phyloP scores from a whole-genome alignment of 176 grass and related monocot species.

The Bromus sterilis region DNA sequence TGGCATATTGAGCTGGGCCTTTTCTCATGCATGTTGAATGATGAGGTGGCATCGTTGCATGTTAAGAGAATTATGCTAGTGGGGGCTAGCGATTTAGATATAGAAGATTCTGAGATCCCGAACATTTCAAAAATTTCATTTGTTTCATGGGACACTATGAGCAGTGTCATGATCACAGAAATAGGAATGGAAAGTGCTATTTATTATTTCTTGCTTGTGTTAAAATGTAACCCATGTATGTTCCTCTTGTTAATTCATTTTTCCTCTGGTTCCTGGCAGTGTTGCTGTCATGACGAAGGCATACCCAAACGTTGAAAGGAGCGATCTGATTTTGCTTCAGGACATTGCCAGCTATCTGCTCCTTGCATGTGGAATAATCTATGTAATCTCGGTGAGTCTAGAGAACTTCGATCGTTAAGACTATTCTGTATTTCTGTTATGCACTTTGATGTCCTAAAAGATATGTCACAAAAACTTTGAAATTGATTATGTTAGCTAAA shows the following conservation, averaged over 20 bases:
- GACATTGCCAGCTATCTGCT: constrained; percentile 91
- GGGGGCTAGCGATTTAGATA: too few relatives aligned
- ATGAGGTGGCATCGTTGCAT: too few relatives aligned
- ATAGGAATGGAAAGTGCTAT: neutral
- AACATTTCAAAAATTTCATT: neutral
- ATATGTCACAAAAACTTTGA: neutral
- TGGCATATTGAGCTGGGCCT: too few relatives aligned
- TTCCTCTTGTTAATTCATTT: constrained; percentile 12
- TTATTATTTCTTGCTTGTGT: neutral
- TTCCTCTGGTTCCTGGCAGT: constrained; percentile 32
- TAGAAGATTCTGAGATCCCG: neutral
- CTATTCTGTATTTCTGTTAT: constrained; percentile 14
- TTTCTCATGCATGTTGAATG: too few relatives aligned
- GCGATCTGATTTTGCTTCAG: constrained; percentile 72
- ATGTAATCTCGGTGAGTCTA: constrained; percentile 66
- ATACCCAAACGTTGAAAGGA: constrained; percentile 46
- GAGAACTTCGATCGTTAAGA: neutral
- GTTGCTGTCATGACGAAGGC: constrained; percentile 98
- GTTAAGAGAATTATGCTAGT: too few relatives aligned
- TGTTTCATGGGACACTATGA: neutral
- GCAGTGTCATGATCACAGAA: neutral
- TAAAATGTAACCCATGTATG: neutral
- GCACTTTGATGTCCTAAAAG: neutral
- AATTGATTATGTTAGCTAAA: neutral
- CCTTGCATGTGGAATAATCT: constrained; percentile 77